These are phyloP conservation scores for Pichia nanzhaoensis DNA, from an alignment of 805 yeast species.

Conservation along the genomic window DNA sequence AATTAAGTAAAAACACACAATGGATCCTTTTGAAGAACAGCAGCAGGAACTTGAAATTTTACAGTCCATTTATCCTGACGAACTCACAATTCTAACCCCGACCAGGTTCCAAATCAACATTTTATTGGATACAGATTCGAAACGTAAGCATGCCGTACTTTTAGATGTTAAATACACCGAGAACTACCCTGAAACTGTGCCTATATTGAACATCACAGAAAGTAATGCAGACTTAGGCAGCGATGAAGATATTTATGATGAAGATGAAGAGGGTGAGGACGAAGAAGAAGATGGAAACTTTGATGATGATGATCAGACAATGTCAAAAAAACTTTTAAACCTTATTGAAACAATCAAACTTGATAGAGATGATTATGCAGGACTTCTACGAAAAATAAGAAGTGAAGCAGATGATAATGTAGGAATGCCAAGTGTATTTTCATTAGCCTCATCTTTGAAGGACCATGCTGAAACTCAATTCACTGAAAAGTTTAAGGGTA, in stretches of 20 bases:
- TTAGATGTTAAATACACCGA: constrained; percentile 69
- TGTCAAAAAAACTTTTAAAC: constrained; percentile 37
- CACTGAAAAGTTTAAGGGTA: constrained; percentile 44
- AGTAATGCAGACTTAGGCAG: constrained; percentile 14
- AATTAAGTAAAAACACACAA: neutral
- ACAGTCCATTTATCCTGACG: constrained; percentile 91
- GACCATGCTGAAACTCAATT: constrained; percentile 73
- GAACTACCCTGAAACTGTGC: constrained; percentile 75
- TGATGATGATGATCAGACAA: constrained; percentile 17
- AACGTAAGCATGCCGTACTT: constrained; percentile 46
- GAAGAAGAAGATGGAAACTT: constrained; percentile 40
- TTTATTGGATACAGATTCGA: constrained; percentile 62
- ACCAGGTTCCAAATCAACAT: constrained; percentile 51
- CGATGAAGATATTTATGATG: constrained; percentile 28
- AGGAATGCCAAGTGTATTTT: constrained; percentile 90
- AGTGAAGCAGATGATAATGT: constrained; percentile 69
- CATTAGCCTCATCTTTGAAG: constrained; percentile 68
- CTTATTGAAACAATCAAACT: constrained; percentile 55
- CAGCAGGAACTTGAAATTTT: constrained; percentile 83
- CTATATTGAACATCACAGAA: constrained; percentile 37
- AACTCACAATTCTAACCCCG: constrained; percentile 42
- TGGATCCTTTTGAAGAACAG: constrained; percentile 63
- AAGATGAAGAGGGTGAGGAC: constrained; percentile 38
- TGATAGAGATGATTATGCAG: constrained; percentile 39
- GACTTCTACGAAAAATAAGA: constrained; percentile 35